Evolutionary conservation across 2,329 filamentous ascomycete genomes (phyloP).

Genomic region (Nothophaeocryptopus gaeumannii): DNA sequence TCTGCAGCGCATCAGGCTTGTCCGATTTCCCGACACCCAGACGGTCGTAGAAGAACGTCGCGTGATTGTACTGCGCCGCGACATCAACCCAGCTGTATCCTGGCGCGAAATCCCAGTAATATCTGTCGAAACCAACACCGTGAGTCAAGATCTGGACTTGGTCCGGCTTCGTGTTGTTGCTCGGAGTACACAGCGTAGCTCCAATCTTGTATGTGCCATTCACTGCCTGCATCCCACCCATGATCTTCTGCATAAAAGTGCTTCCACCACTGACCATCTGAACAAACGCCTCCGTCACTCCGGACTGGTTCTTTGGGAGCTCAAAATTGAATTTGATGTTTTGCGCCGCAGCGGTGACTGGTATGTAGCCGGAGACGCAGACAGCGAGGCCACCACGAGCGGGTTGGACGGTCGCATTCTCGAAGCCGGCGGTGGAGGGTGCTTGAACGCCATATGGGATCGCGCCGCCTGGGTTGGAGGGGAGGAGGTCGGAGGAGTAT

Average conservation of each 20-base stretch:
- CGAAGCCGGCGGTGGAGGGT: slow-evolving; percentile 15
- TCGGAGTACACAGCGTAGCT: slow-evolving; percentile 14
- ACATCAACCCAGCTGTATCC: slow-evolving; percentile 43
- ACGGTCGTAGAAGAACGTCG: slow-evolving; percentile 45
- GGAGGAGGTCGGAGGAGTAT: slow-evolving; percentile 13
- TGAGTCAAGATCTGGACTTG: slow-evolving; percentile 42
- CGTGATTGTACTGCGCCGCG: slow-evolving; percentile 39
- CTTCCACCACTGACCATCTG: slow-evolving; percentile 10
- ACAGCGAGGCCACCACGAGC: slow-evolving; percentile 29
- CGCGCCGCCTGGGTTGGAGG: slow-evolving; percentile 18
- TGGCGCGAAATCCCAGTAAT: slow-evolving; percentile 37
- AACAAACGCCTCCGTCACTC: slow-evolving; percentile 29
- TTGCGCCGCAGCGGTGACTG: slow-evolving; percentile 26
- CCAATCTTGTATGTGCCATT: slow-evolving; percentile 16
- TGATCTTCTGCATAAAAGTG: slow-evolving; percentile 7
- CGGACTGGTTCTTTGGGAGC: slow-evolving; percentile 29
- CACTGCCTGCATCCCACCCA: slow-evolving; percentile 15
- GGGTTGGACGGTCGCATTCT: slow-evolving; percentile 22
- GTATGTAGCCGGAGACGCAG: slow-evolving; percentile 30
- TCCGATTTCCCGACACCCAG: slow-evolving; percentile 40
- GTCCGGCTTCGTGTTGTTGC: slow-evolving; percentile 12
- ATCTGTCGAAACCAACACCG: slow-evolving; percentile 40
- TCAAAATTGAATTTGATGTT: slow-evolving; percentile 30
- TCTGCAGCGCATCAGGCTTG: slow-evolving; percentile 39
- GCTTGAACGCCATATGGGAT: slow-evolving; percentile 16